phyloP scores from a whole-genome alignment of 495 filamentous ascomycete species.

The Parathielavia appendiculata region DNA sequence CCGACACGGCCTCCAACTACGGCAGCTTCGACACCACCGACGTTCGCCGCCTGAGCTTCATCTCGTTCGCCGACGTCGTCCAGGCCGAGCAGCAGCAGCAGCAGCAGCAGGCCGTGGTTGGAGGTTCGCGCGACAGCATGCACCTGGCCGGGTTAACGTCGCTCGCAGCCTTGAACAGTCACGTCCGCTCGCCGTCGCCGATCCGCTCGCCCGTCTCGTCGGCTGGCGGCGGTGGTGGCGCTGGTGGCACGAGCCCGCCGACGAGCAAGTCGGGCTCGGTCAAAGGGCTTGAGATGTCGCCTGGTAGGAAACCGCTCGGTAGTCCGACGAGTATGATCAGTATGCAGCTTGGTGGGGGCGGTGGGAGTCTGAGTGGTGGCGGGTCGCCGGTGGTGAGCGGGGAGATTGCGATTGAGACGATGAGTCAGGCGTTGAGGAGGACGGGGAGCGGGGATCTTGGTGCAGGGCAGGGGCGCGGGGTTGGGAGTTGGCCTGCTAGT shows the following conservation, averaged over 20 bases:
- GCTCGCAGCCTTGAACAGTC: conserved; percentile 34
- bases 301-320: conserved; percentile 43
- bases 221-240: conserved; percentile 36
- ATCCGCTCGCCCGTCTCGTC: conserved; percentile 65
- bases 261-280: conserved; percentile 61
- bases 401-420: conserved; percentile 81
- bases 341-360: conserved; percentile 9
- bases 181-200: conserved; percentile 70
- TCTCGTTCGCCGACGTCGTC: conserved; percentile 93
- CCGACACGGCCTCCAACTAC: conserved; percentile 62
- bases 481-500: conserved; percentile 57
- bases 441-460: conserved; percentile 76
- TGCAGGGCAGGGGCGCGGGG: conserved; percentile 38
- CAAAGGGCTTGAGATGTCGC: conserved; percentile 60
- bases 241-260: conserved; percentile 48
- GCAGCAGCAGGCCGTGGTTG: neutral
- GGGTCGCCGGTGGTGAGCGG: conserved; percentile 32
- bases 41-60: conserved; percentile 80
- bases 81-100: conserved; percentile 66
- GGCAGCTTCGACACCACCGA: conserved; percentile 68
- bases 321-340: conserved; percentile 38
- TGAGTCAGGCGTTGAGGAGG: conserved; percentile 78
- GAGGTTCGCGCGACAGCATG: conserved; percentile 48
- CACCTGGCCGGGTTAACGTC: conserved; percentile 54
- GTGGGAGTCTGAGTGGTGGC: conserved; percentile 19